Base-by-base conservation (phyloP, 805 yeast genomes). In the Candida boidinii region DNA sequence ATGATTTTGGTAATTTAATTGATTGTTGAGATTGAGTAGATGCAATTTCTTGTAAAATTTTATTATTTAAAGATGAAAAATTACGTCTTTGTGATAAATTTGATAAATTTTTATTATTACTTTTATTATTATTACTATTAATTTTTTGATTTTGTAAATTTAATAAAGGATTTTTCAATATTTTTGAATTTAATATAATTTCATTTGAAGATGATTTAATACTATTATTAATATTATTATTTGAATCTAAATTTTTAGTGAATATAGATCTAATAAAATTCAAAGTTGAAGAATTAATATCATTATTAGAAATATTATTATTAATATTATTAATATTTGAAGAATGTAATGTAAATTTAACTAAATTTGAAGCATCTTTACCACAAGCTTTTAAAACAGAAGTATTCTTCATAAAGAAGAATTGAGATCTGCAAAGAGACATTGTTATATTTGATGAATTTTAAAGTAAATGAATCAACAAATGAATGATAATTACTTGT, bases 351-450 rank as follows among this genome's bases (percentile, higher is more conserved):
- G n/a, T n/a, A n/a, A n/a, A 14, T n/a, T 17, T 7, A 27, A 16
- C 19, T 11, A 22, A 9, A 10, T 10, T 21, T n/a, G 14, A 20
- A 19, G 8, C 9, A 9, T 6, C 9, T 9, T 19, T 19, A 5
- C 19, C 5, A 13, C 10, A 4, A 17, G 29, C 8, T 4, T 23
- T 19, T 3, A 68, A 47, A 23, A 73, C 67, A 17, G 70, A 56
- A 4, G 70, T 45, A 54, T 76, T 77, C 48, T 62, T 65, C 39
- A 75, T 62, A 53, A 77, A 76, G 60, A 70, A 76, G 54, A 74
- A 72, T 60, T 70, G 68, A 5, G 76, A 60, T 47, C 66, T 66
- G 29, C 74, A 66, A 30, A 76, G 53, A 44, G 51, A 47, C 58
- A 49, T 52, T 16, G 11, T 35, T 32, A 8, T 9, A 14, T 9